Base-by-base conservation (phyloP, 352 stramenopile species). In the Phytophthora rubi region DNA sequence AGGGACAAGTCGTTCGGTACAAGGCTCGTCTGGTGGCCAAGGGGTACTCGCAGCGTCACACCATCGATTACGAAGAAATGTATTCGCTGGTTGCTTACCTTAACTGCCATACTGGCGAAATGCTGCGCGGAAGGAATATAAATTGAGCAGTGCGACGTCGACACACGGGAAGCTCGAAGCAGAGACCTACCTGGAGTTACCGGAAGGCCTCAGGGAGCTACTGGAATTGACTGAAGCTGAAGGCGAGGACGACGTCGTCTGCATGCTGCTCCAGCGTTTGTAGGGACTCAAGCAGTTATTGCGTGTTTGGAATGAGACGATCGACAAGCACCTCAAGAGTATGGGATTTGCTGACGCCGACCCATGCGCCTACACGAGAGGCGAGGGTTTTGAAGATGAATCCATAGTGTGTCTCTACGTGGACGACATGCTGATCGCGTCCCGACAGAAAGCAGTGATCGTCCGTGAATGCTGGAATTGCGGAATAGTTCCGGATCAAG, bases 231-330 rank as follows among this genome's bases (percentile, higher is more conserved):
- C 58, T 6, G 18, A 57, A 28, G 30, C 32, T 18, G 18, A 57
- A 49, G 47, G 32, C n/a, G 58, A 56, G 28, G 58, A 56, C 3
- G n/a, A 56, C 30, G 47, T 37, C 10, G 42, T 54, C 4, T 62
- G 39, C 15, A 3, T 62, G 7, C 42, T 62, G 6, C 42, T 53
- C 0, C 56, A 62, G 30, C 54, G 42, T 53, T 23, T 45, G 26
- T 54, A 30, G 5, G 26, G 26, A 30, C 26, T 30, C 26, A 30
- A 30, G 26, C 26, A 53, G 15, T 13, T 4, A 16, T 47, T 13
- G 12, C 39, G 39, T 6, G 39, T 18, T n/a, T 18, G 39, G 39
- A 47, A 47, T 13, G 39, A 16, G 16, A 47, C 39, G 6, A 47
- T 47, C 16, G 39, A 47, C 39, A 18, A 12, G 39, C 39, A 21